Evolutionary conservation across 441 rosid genomes (phyloP).

Genomic region (Geranium incanum): DNA sequence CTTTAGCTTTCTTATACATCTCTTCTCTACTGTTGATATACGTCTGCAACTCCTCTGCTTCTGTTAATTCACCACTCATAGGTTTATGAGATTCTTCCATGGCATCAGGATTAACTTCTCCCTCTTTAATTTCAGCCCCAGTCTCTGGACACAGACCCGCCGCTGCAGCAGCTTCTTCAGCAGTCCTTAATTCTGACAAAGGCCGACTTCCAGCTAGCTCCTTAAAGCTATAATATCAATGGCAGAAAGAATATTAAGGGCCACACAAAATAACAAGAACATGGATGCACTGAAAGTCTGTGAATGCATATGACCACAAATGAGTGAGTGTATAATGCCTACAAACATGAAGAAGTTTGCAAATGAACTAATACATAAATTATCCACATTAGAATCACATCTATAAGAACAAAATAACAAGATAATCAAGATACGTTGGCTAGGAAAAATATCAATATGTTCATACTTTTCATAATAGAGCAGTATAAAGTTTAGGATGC

Average conservation of each 20-base stretch:
- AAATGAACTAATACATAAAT: background rate
- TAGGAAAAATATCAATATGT: background rate
- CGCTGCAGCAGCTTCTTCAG: constrained; percentile 45
- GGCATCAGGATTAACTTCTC: constrained; percentile 44
- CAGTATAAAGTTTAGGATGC: background rate
- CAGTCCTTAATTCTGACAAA: constrained; percentile 65
- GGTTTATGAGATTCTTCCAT: constrained; percentile 50
- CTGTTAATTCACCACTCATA: constrained; percentile 62
- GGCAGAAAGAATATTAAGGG: constrained; percentile 12
- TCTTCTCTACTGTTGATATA: constrained; percentile 76
- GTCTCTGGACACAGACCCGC: constrained; percentile 37
- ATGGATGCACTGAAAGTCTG: background rate
- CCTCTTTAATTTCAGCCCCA: constrained; percentile 43
- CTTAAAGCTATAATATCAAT: constrained; percentile 57
- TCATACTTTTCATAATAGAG: background rate
- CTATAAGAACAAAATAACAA: background rate
- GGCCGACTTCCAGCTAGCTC: constrained; percentile 69
- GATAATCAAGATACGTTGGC: background rate
- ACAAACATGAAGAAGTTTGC: background rate
- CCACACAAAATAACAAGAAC: constrained; percentile 9
- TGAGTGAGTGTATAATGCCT: background rate
- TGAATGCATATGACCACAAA: background rate
- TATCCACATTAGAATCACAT: background rate
- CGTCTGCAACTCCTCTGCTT: constrained; percentile 90
- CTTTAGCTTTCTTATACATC: constrained; percentile 83